Conservation (phyloP, 2,329 filamentous ascomycete species). For the Fusarium longipes region DNA sequence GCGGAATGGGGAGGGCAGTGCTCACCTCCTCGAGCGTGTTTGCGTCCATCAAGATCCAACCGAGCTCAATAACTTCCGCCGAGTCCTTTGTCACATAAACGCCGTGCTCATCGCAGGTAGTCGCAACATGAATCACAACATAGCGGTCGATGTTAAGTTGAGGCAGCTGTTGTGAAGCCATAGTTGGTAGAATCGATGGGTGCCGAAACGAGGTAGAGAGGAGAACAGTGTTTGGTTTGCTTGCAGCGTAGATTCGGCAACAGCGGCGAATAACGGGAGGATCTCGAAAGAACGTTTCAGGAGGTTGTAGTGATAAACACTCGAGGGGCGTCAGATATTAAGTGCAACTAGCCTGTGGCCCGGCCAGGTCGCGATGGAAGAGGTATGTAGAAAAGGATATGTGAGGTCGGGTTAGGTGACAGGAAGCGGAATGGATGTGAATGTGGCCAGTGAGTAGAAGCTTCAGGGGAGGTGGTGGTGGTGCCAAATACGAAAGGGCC, state of each 20-base stretch:
- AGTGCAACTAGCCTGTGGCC: slow-evolving; percentile 53
- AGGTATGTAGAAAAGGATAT: slow-evolving; percentile 37
- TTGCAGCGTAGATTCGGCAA: slow-evolving; percentile 29
- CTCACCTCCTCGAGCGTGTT: slow-evolving; percentile 93
- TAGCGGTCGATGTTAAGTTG: slow-evolving; percentile 90
- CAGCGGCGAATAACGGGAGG: slow-evolving; percentile 27
- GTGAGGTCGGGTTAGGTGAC: slow-evolving; percentile 40
- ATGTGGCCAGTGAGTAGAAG: slow-evolving; percentile 41
- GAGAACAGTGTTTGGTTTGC: slow-evolving; percentile 38
- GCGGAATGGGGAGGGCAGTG: slow-evolving; percentile 20
- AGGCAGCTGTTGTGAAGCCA: slow-evolving; percentile 57
- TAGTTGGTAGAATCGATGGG: slow-evolving; percentile 47
- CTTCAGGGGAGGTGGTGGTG: slow-evolving; percentile 35
- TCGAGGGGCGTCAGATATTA: slow-evolving; percentile 38
- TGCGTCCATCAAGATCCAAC: slow-evolving; percentile 95
- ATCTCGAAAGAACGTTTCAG: slow-evolving; percentile 23
- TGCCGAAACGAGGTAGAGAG: slow-evolving; percentile 32
- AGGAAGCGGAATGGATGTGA: slow-evolving; percentile 37
- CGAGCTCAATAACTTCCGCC: slow-evolving; percentile 98
- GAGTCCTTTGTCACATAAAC: slow-evolving; percentile 99
- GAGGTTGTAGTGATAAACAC: slow-evolving; percentile 36
- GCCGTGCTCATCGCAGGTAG: slow-evolving; percentile 98
- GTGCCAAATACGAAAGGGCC: slow-evolving; percentile 38
- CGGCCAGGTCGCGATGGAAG: slow-evolving; percentile 51
- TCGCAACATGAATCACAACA: slow-evolving; percentile 97